Conservation (phyloP, 2,329 filamentous ascomycete genomes). For the Conoideocrella luteorostrata region DNA sequence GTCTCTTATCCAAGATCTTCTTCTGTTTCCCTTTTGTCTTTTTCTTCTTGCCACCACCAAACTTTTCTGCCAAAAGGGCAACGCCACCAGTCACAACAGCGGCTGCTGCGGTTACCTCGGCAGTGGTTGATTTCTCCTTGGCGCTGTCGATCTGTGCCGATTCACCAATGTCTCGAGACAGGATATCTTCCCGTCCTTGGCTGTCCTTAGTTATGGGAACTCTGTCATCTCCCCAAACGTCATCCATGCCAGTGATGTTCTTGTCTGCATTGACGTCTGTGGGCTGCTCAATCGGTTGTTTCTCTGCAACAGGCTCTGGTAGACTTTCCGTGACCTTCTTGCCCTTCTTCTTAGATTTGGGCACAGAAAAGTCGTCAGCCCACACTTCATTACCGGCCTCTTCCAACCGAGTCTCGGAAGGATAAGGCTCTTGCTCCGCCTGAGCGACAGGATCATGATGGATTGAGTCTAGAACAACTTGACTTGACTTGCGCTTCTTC, state of each 20-base stretch:
- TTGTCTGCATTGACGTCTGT: not conserved
- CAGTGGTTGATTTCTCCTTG: slow-evolving; percentile 11
- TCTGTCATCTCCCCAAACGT: not conserved
- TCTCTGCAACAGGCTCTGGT: slow-evolving; percentile 3
- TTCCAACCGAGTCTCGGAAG: not conserved
- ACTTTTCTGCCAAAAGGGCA: slow-evolving; percentile 28
- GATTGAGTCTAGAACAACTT: slow-evolving; percentile 7
- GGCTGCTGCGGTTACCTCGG: slow-evolving; percentile 18
- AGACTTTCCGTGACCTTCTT: slow-evolving; percentile 11
- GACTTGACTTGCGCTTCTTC: slow-evolving; percentile 21
- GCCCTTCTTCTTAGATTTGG: slow-evolving; percentile 23
- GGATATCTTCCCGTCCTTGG: not conserved
- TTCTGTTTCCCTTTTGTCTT: slow-evolving; percentile 20
- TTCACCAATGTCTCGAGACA: not conserved
- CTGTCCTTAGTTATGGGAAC: not conserved
- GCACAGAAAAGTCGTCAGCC: slow-evolving; percentile 7
- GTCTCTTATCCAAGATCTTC: slow-evolving; percentile 33
- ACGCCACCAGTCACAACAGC: slow-evolving; percentile 20
- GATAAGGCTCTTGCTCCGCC: not conserved
- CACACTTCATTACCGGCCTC: slow-evolving; percentile 6
- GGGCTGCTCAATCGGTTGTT: not conserved
- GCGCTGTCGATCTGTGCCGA: not conserved
- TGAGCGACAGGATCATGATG: not conserved
- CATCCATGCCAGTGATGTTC: not conserved
- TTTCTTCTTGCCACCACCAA: slow-evolving; percentile 22